Evolutionary conservation across 2,329 filamentous ascomycete species (phyloP).

Genomic region (Corinectria fuckeliana): DNA sequence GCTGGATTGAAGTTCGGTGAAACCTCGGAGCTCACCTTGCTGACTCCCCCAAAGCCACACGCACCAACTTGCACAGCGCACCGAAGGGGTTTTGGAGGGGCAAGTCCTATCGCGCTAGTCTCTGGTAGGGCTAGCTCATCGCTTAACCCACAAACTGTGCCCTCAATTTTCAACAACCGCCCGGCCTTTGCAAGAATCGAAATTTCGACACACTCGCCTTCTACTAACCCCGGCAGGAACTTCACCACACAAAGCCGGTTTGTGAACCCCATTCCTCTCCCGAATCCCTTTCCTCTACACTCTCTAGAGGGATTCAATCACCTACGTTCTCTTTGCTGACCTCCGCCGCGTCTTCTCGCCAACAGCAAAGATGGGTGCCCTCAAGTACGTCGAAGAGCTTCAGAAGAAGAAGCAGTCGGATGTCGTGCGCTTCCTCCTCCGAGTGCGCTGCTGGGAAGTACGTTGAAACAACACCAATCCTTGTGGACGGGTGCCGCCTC

Average conservation of each 20-base stretch:
- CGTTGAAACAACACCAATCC: slow-evolving; percentile 58
- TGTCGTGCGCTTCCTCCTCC: slow-evolving; percentile 99
- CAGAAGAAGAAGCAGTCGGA: slow-evolving; percentile 99
- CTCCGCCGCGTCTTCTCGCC: slow-evolving; percentile 22
- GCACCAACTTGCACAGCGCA: neutral
- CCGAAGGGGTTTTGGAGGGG: slow-evolving; percentile 31
- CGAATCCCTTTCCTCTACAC: neutral
- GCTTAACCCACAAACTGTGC: slow-evolving; percentile 49
- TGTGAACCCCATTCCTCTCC: slow-evolving; percentile 29
- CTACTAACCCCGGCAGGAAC: slow-evolving; percentile 49
- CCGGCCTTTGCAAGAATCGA: slow-evolving; percentile 36
- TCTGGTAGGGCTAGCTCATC: slow-evolving; percentile 39
- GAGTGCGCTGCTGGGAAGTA: slow-evolving; percentile 99
- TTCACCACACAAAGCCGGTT: slow-evolving; percentile 47
- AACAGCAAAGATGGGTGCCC: slow-evolving; percentile 91
- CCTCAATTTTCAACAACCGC: slow-evolving; percentile 47
- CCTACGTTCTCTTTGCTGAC: slow-evolving; percentile 34
- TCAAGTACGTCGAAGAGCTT: slow-evolving; percentile 99
- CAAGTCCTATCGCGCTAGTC: slow-evolving; percentile 39
- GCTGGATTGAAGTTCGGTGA: neutral
- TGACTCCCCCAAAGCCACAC: slow-evolving; percentile 33
- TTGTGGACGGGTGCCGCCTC: slow-evolving; percentile 44
- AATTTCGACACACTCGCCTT: slow-evolving; percentile 42
- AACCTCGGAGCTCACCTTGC: slow-evolving; percentile 8
- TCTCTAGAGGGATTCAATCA: neutral